Conservation (phyloP, 768 basidiomycete genomes). For the Psilocybe tampanensis region DNA sequence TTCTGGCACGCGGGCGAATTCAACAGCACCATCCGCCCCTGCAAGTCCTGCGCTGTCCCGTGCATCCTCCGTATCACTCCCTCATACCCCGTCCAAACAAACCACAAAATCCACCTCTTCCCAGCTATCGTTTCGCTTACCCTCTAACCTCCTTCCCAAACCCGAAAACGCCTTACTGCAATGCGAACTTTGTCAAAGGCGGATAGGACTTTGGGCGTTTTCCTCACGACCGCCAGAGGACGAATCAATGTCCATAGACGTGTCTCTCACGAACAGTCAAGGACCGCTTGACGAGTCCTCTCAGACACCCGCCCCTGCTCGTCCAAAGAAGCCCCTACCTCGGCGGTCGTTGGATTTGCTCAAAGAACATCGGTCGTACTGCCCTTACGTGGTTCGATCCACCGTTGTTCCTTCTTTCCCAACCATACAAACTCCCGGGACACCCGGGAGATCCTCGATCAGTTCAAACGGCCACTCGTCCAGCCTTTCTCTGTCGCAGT, state of each 20-base stretch:
- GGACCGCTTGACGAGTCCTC: conserved; percentile 4
- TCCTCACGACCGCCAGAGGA: conserved; percentile 27
- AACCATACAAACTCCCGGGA: conserved; percentile 28
- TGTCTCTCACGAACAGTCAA: neutral
- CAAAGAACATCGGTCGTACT: conserved; percentile 83
- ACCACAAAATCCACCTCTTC: conserved; percentile 12
- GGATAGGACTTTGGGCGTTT: conserved; percentile 81
- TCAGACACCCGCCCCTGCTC: conserved; percentile 19
- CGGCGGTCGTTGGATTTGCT: conserved; percentile 69
- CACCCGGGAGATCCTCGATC: conserved; percentile 11
- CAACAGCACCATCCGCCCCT: conserved; percentile 29
- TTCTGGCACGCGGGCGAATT: conserved; percentile 35
- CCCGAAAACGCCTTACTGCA: conserved; percentile 58
- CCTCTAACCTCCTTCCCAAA: conserved; percentile 28
- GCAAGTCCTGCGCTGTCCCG: conserved; percentile 35
- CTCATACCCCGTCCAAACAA: conserved; percentile 15
- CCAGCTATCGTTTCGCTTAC: conserved; percentile 27
- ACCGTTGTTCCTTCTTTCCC: conserved; percentile 64
- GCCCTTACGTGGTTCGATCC: conserved; percentile 79
- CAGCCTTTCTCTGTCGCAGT: conserved; percentile 31
- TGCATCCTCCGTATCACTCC: conserved; percentile 33
- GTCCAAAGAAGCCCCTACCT: conserved; percentile 31
- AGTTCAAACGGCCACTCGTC: conserved; percentile 26
- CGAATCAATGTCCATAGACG: neutral
- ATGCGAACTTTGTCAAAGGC: conserved; percentile 74